Conservation (phyloP, 1,284 basidiomycete species). For the Cutaneotrichosporon dermatis region DNA sequence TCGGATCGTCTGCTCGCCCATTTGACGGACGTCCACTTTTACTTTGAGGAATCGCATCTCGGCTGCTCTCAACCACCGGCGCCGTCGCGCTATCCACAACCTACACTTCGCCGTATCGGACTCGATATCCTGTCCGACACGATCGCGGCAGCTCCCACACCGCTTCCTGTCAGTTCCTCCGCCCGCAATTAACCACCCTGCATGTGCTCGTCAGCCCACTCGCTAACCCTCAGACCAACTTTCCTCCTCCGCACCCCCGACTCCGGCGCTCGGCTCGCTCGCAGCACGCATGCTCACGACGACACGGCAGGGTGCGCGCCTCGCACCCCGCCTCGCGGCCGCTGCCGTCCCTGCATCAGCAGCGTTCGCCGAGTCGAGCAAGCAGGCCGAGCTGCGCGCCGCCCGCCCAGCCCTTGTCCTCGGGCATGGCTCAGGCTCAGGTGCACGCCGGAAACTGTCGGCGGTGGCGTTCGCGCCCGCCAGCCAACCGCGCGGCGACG, state of each 20-base stretch:
- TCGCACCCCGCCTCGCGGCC: conserved; percentile 13
- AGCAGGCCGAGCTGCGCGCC: conserved; percentile 25
- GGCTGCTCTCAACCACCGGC: neutral
- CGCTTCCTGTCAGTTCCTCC: too few species aligned
- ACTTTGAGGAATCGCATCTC: neutral
- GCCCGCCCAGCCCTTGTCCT: neutral
- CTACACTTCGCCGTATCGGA: too few species aligned
- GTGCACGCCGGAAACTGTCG: neutral
- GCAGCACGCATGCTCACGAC: conserved; percentile 23
- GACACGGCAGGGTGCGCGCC: conserved; percentile 23
- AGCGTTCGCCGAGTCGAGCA: conserved; percentile 33
- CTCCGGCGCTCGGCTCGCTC: too few species aligned
- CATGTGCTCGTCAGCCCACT: too few species aligned
- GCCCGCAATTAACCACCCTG: too few species aligned
- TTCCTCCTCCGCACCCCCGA: too few species aligned
- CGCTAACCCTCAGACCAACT: too few species aligned
- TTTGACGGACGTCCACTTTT: neutral
- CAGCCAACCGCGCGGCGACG: neutral
- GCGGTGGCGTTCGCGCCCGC: neutral
- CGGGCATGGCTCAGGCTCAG: neutral
- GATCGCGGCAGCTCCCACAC: too few species aligned
- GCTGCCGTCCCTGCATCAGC: neutral
- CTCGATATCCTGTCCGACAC: too few species aligned
- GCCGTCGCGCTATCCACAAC: too few species aligned
- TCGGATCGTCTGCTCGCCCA: neutral